Base-by-base conservation (phyloP, 768 basidiomycete genomes). In the Arthromyces matolae region DNA sequence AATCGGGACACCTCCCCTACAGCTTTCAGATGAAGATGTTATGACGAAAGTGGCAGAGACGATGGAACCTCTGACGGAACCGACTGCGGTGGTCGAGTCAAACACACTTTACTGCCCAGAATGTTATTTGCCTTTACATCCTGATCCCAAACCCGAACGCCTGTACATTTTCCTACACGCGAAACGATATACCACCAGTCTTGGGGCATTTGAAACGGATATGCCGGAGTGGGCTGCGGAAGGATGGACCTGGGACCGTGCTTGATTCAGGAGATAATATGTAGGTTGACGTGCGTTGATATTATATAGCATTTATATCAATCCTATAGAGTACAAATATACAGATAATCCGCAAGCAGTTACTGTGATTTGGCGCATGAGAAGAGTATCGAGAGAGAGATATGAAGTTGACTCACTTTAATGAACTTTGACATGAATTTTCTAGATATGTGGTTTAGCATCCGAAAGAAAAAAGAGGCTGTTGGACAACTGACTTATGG, bases 121-220 rank as follows among this genome's bases (percentile, higher is more conserved):
- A 61, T 99, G 95, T 63, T 97, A 89, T 65, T 72, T 96, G 37
- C 96, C 96, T 13, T 68, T 97, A 20, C 84, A 93, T 48, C 91
- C 93, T 9, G 96, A 99, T 66, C 96, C 95, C 2, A 82, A 80
- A 59, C 93, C 94, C 2, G 91, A 93, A 63, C 83, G 83, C 51
- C 71, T 98, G 47, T 97, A 92, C 67, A 98, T 99, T 55, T 99
- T 94, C 68, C 68, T 99, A 60, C 96, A 99, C 60, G 94, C 96
- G 22, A 65, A 89, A 60, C 78, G 79, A 57, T 97, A 93, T 66
- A 88, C 84, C 40, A 86, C 86, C 10, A 83, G 80, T 52, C 70
- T 93, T 35, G 92, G 92, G n/a, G 68, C 76, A 22, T 95, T 89
- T 57, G 82, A 88, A 67, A 90, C 89, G 35, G 84, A 81, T 51